Percentiles rank a stretch among this genome's conserved stretches.
Conservation (phyloP, 1,139 yeast species). For the Tardiomyces digboiensis region DNA sequence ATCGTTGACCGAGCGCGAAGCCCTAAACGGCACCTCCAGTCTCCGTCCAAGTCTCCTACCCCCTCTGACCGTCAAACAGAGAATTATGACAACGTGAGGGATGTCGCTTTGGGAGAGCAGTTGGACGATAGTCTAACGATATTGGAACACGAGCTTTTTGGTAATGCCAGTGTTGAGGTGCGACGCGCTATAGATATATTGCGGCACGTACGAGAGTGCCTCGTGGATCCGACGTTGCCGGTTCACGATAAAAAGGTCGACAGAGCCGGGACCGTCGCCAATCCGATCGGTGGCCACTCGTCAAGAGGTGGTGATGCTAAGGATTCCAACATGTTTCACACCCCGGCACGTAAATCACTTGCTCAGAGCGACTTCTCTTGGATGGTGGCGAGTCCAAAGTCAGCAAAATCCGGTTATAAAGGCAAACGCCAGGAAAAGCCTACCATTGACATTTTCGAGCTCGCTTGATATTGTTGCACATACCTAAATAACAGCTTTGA, state of each 20-base stretch:
- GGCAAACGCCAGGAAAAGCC: not conserved
- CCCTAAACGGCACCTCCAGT: constrained; percentile 3
- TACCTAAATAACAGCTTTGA: too few relatives aligned
- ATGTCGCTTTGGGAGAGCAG: not conserved
- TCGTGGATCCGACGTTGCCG: not conserved
- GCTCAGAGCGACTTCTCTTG: constrained; percentile 11
- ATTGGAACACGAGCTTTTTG: not conserved
- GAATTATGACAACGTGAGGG: not conserved
- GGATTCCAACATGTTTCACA: constrained; percentile 1
- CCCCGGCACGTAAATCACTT: constrained; percentile 5
- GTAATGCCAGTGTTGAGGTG: not conserved
- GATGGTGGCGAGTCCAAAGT: constrained; percentile 6
- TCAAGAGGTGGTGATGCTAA: not conserved
- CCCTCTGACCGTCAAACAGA: too few relatives aligned
- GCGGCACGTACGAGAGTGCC: not conserved
- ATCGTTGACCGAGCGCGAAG: constrained; percentile 4
- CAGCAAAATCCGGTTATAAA: constrained; percentile 1
- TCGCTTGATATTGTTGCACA: too few relatives aligned
- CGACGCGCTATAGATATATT: not conserved
- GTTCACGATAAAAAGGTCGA: too few relatives aligned
- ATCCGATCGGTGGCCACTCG: not conserved
- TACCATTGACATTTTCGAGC: not conserved
- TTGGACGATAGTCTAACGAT: not conserved
- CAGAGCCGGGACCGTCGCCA: not conserved
- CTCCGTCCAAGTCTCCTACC: not conserved